Evolutionary conservation across 345 rosid species (phyloP).

Genomic region (Eucalyptus pauciflora): DNA sequence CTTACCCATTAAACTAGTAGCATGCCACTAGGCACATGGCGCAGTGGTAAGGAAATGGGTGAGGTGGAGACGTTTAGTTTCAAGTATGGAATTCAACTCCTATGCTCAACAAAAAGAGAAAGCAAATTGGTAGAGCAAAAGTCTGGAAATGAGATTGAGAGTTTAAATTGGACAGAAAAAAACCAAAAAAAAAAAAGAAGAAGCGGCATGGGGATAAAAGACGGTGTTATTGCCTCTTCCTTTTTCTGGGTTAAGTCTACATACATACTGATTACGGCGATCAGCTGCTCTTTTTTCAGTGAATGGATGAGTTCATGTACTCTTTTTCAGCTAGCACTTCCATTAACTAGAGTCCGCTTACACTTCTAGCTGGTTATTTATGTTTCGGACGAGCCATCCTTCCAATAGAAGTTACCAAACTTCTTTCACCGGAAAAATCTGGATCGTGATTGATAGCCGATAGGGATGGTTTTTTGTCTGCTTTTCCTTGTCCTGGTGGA

Average conservation of each 20-base stretch:
- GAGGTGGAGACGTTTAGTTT: no score
- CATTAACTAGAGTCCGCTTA: no score
- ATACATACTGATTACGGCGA: neutral
- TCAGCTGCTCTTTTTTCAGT: no score
- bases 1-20: no score
- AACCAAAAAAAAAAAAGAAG: no score
- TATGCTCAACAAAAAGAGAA: rapidly evolving
- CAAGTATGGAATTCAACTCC: neutral
- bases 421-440: neutral
- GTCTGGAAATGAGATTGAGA: rapidly evolving
- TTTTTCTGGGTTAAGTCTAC: neutral
- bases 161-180: no score
- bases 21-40: no score
- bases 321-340: neutral
- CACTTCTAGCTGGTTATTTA: no score
- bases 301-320: neutral
- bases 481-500: neutral
- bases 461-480: neutral
- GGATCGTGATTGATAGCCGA: neutral
- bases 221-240: neutral
- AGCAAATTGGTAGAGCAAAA: no score
- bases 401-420: neutral
- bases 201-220: neutral
- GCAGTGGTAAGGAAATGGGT: no score
- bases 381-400: no score